Conservation (phyloP, 2,329 filamentous ascomycete species). For the Colletotrichum sp. region DNA sequence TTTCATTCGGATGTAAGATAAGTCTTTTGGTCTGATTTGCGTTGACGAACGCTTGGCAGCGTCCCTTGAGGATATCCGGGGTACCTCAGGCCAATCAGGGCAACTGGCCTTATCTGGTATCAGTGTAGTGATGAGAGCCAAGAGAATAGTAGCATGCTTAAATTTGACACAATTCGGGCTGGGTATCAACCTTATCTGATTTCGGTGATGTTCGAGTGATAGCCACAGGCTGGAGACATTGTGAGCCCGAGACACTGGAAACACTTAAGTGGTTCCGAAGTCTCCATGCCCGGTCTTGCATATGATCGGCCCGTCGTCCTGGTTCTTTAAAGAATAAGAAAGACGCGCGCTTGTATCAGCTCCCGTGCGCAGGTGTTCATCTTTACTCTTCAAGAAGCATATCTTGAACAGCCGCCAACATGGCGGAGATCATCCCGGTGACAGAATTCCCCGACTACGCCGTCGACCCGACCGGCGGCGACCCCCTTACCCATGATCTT, state of each 20-base stretch:
- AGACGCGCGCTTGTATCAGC: background rate
- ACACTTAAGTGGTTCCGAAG: background rate
- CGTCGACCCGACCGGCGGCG: conserved; percentile 42
- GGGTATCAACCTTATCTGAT: conserved; percentile 3
- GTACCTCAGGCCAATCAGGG: background rate
- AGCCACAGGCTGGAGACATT: background rate
- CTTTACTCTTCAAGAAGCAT: background rate
- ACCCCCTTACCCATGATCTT: conserved; percentile 47
- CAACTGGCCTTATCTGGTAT: conserved; percentile 1
- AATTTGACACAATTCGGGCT: background rate
- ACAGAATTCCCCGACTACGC: conserved; percentile 48
- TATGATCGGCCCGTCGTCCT: background rate
- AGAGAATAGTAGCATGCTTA: conserved; percentile 1
- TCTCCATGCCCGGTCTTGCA: background rate
- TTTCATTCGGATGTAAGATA: background rate
- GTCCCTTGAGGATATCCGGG: background rate
- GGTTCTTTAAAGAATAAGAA: background rate
- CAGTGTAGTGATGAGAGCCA: background rate
- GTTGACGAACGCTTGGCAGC: background rate
- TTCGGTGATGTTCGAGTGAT: background rate
- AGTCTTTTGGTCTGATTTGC: background rate
- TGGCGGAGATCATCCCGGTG: conserved; percentile 20
- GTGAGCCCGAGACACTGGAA: background rate
- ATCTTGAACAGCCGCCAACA: background rate
- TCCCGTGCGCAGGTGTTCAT: background rate